phyloP scores from a whole-genome alignment of 768 basidiomycete species.

The Chiua virens region DNA sequence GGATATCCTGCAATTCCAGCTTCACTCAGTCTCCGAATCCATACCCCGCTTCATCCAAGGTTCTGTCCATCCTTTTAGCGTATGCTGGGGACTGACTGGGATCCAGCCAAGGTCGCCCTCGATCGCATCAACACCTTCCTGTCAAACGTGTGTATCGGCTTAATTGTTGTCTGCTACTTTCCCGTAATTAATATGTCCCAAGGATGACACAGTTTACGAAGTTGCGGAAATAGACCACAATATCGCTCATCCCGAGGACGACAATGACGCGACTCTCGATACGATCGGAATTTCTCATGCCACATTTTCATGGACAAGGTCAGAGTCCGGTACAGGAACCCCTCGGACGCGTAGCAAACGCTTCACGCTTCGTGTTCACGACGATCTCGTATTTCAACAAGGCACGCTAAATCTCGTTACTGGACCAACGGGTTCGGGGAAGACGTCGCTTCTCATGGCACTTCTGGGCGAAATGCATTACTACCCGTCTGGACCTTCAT shows the following conservation, averaged over 20 bases:
- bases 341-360: slow-evolving; percentile 26
- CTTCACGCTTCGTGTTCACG: slow-evolving; percentile 51
- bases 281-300: slow-evolving; percentile 6
- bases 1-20: not conserved
- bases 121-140: slow-evolving; percentile 10
- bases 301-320: slow-evolving; percentile 8
- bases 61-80: slow-evolving; percentile 9
- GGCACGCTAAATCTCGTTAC: slow-evolving; percentile 56
- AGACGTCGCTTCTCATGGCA: slow-evolving; percentile 66
- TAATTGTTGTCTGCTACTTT: not conserved
- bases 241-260: no score
- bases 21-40: not conserved
- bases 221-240: not conserved
- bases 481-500: slow-evolving; percentile 45
- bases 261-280: not conserved
- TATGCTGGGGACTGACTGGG: not conserved
- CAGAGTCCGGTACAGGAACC: not conserved
- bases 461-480: slow-evolving; percentile 67
- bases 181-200: not conserved
- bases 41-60: slow-evolving; percentile 8
- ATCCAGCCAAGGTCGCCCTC: slow-evolving; percentile 17
- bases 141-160: not conserved
- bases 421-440: slow-evolving; percentile 60
- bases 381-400: slow-evolving; percentile 52
- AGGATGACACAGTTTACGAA: slow-evolving; percentile 4